These are phyloP conservation scores for Pseudozyma flocculosa DNA, from an alignment of 1,284 basidiomycete species.

Conservation along the genomic window DNA sequence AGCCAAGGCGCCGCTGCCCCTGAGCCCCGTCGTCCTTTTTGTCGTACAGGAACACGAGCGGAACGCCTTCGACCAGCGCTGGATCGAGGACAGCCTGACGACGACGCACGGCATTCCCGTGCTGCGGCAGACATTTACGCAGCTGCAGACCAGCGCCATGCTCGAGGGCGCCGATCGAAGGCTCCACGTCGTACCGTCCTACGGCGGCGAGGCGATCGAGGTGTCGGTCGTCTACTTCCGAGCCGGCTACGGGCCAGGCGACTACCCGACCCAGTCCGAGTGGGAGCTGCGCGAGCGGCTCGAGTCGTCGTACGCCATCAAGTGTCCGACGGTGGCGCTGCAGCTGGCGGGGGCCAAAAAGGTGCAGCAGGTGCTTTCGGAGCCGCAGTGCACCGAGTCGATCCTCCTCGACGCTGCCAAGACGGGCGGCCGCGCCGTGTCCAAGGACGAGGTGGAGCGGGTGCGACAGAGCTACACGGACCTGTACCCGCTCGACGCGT, in stretches of 20 bases:
- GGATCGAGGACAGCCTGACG: constrained; percentile 80
- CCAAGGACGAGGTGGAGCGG: constrained; percentile 3
- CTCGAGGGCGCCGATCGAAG: not conserved
- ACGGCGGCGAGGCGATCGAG: constrained; percentile 61
- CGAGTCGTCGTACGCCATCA: constrained; percentile 80
- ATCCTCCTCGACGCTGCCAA: constrained; percentile 60
- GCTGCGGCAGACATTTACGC: constrained; percentile 34
- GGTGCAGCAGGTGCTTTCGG: constrained; percentile 84
- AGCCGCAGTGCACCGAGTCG: constrained; percentile 71
- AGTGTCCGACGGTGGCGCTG: constrained; percentile 85
- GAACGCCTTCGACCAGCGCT: constrained; percentile 94
- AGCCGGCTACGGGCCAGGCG: constrained; percentile 80
- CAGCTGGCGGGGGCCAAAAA: constrained; percentile 96
- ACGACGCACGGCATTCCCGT: constrained; percentile 62
- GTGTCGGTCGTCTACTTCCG: constrained; percentile 85
- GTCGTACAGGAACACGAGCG: constrained; percentile 85
- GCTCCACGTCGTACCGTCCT: constrained; percentile 4
- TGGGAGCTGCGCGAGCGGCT: constrained; percentile 75
- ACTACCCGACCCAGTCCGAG: constrained; percentile 68
- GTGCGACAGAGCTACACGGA: constrained; percentile 33
- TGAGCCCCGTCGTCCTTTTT: constrained; percentile 68
- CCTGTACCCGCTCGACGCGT: constrained; percentile 59
- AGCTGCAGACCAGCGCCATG: constrained; percentile 20
- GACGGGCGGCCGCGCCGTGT: constrained; percentile 1
- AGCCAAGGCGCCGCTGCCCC: not conserved